phyloP scores from a whole-genome alignment of 2,329 filamentous ascomycete species.

The Fusarium ambrosium region DNA sequence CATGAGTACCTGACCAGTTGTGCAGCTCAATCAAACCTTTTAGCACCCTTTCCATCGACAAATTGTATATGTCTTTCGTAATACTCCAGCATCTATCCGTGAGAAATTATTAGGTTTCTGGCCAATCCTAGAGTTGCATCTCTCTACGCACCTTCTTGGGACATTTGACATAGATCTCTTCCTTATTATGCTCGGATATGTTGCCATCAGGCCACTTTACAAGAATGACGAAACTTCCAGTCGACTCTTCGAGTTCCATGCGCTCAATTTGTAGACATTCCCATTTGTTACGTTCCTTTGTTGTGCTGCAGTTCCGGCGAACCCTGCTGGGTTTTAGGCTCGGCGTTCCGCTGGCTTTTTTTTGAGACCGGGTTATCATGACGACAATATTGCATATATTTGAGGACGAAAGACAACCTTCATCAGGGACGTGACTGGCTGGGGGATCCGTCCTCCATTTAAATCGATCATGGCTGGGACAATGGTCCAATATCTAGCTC shows the following conservation, averaged over 20 bases:
- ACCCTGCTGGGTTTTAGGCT: background rate
- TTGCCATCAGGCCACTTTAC: background rate
- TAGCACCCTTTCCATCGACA: background rate
- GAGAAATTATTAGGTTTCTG: background rate
- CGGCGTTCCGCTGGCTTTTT: background rate
- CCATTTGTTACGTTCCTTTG: background rate
- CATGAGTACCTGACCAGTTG: background rate
- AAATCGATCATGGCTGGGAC: no score
- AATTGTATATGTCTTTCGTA: background rate
- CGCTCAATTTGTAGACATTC: background rate
- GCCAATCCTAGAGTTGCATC: no score
- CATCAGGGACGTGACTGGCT: no score
- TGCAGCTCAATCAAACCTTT: no score
- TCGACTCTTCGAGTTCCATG: background rate
- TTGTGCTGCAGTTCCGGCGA: background rate
- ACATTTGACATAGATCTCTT: background rate
- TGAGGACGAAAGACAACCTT: background rate
- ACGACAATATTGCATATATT: background rate
- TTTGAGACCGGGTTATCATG: background rate
- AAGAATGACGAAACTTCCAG: background rate
- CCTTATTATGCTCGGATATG: background rate
- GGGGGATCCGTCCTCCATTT: no score
- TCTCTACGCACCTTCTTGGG: background rate
- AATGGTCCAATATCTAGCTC: no score
- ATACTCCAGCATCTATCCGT: background rate